Conservation (phyloP, 1,284 basidiomycete genomes). For the Ganoderma leucocontextum region DNA sequence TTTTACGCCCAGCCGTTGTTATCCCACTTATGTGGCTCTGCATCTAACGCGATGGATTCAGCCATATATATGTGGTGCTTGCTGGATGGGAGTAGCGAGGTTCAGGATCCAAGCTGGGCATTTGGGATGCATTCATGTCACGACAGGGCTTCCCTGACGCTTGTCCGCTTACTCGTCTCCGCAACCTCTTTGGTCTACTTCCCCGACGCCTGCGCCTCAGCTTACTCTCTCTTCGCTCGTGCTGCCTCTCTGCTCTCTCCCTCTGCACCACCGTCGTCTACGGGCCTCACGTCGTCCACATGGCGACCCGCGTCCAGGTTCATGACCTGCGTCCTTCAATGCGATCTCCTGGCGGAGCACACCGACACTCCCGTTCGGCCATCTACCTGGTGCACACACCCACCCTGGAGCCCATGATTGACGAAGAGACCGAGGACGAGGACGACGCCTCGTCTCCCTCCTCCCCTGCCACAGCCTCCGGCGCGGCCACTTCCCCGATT, state of each 20-base stretch:
- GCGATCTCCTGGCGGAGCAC: conserved; percentile 7
- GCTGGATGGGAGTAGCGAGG: background rate
- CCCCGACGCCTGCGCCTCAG: background rate
- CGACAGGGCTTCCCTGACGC: conserved; percentile 6
- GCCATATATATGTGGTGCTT: background rate
- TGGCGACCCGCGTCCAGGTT: conserved; percentile 20
- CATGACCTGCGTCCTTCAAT: conserved; percentile 4
- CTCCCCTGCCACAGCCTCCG: conserved; percentile 16
- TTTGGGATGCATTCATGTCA: background rate
- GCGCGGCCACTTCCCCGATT: conserved; percentile 16
- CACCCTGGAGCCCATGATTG: conserved; percentile 29
- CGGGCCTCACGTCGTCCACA: conserved; percentile 12
- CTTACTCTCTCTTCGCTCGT: conserved; percentile 3
- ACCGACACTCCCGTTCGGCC: conserved; percentile 27
- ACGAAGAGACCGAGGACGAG: conserved; percentile 30
- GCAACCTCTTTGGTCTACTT: background rate
- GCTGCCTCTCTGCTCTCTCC: conserved; percentile 4
- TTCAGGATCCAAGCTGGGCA: background rate
- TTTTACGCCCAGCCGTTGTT: background rate
- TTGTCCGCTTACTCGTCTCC: conserved; percentile 11
- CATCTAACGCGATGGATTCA: background rate
- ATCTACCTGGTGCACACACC: conserved; percentile 26
- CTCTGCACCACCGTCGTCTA: conserved; percentile 6
- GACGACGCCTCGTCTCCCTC: conserved; percentile 9
- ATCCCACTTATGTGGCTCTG: background rate